Percentiles rank a stretch among this genome's conserved stretches.
Evolutionary conservation across 192 early-diverging fungal species (phyloP).

Genomic region (Obelidium mucronatum): DNA sequence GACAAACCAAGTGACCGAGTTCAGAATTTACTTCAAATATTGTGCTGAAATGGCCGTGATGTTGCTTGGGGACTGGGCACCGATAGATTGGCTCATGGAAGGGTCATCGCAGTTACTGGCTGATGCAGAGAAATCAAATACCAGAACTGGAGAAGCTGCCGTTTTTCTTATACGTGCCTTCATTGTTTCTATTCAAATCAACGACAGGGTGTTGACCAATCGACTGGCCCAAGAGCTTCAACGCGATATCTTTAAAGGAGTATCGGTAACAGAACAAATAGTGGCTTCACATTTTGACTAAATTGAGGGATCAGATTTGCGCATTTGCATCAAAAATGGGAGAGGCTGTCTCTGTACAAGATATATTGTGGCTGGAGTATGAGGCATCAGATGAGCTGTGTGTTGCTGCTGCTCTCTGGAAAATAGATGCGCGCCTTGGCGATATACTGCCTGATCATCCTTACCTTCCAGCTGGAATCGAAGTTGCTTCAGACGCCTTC

Average conservation of each 20-base stretch:
- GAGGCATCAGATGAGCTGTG: background rate
- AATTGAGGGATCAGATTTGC: background rate
- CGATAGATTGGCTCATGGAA: background rate
- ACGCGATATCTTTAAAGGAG: too few relatives aligned
- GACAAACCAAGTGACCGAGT: background rate
- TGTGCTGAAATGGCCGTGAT: background rate
- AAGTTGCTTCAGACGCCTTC: too few relatives aligned
- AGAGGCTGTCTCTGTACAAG: background rate
- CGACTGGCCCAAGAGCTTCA: too few relatives aligned
- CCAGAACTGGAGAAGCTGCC: too few relatives aligned
- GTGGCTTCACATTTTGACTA: too few relatives aligned
- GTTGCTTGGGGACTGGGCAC: background rate
- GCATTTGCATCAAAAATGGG: background rate
- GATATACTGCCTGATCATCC: too few relatives aligned
- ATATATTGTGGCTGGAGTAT: background rate
- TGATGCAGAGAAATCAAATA: too few relatives aligned
- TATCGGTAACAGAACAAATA: too few relatives aligned
- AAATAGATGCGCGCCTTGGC: too few relatives aligned
- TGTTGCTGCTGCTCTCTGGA: too few relatives aligned
- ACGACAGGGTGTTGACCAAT: slow-evolving; percentile 3
- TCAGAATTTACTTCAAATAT: background rate
- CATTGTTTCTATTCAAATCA: background rate
- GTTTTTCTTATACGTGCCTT: background rate
- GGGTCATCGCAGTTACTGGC: too few relatives aligned
- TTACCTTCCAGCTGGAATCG: too few relatives aligned